A percentile compares a stretch with the other conserved stretches of the same genome.
Evolutionary conservation across 2,329 filamentous ascomycete genomes (phyloP).

Genomic region (Didymella glomerata): DNA sequence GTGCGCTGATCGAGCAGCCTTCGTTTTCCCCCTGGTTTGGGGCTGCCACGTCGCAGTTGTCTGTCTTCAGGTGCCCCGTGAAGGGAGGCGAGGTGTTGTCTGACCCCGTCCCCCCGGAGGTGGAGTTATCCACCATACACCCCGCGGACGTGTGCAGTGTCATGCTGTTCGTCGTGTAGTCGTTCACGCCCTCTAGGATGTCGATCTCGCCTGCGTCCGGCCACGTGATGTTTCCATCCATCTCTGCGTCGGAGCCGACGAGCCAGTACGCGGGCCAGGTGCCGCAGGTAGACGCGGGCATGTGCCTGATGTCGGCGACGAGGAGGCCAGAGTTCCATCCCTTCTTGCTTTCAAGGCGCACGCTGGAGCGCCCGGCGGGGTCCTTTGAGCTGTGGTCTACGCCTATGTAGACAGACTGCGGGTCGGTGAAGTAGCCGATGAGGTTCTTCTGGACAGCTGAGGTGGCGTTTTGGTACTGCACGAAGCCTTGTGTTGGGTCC

Average conservation of each 20-base stretch:
- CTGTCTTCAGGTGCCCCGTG: neutral
- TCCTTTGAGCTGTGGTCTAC: neutral
- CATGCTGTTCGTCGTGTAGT: neutral
- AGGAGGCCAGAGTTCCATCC: neutral
- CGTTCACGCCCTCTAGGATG: neutral
- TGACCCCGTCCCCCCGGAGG: neutral
- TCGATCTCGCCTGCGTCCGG: neutral
- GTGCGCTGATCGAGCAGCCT: neutral
- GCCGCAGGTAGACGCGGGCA: neutral
- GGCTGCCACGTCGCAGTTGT: neutral
- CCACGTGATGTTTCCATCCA: neutral
- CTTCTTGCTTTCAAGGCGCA: neutral
- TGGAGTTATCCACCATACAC: neutral
- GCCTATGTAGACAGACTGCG: neutral
- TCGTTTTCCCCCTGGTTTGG: neutral
- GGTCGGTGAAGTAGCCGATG: neutral
- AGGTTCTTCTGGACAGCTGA: neutral
- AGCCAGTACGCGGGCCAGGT: neutral
- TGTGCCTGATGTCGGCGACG: neutral
- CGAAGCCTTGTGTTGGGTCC: conserved; percentile 45
- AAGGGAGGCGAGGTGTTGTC: neutral
- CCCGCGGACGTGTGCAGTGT: neutral
- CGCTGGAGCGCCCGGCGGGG: neutral
- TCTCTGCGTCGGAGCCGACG: neutral
- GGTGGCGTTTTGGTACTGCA: conserved; percentile 16